phyloP scores from a whole-genome alignment of 1,139 yeast species.

The Lodderomyces margitis region DNA sequence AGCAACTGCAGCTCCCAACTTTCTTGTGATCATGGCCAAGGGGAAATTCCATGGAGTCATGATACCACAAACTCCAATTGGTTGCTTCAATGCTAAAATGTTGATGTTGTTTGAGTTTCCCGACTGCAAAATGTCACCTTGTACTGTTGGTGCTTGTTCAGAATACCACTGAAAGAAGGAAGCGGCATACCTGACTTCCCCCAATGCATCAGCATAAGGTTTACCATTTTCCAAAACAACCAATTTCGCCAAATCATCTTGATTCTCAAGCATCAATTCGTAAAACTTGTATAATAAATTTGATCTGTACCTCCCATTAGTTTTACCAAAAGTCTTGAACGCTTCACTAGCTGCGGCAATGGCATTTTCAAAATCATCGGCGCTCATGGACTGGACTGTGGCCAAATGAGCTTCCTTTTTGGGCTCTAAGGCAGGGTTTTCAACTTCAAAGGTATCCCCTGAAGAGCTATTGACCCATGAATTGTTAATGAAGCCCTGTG shows the following conservation, averaged over 20 bases:
- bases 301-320: conserved; percentile 41
- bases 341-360: conserved; percentile 37
- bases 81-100: conserved; percentile 68
- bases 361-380: conserved; percentile 37
- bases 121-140: conserved; percentile 74
- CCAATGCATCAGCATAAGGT: conserved; percentile 69
- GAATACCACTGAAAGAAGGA: conserved; percentile 84
- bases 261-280: conserved; percentile 60
- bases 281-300: conserved; percentile 39
- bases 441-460: conserved; percentile 34
- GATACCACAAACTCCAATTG: conserved; percentile 88
- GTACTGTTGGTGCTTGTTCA: conserved; percentile 77
- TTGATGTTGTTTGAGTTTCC: conserved; percentile 49
- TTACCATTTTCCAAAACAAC: conserved; percentile 85
- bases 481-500: conserved; percentile 46
- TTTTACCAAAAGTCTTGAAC: conserved; percentile 34
- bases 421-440: conserved; percentile 43
- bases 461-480: conserved; percentile 34
- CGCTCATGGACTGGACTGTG: conserved; percentile 35
- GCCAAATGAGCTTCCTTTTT: conserved; percentile 32
- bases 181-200: conserved; percentile 77
- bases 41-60: conserved; percentile 98
- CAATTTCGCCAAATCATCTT: conserved; percentile 70
- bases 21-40: conserved; percentile 88
- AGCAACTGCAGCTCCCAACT: conserved; percentile 87